Base-by-base conservation (phyloP, 495 filamentous ascomycete genomes). In the Trichoderma gamsii region DNA sequence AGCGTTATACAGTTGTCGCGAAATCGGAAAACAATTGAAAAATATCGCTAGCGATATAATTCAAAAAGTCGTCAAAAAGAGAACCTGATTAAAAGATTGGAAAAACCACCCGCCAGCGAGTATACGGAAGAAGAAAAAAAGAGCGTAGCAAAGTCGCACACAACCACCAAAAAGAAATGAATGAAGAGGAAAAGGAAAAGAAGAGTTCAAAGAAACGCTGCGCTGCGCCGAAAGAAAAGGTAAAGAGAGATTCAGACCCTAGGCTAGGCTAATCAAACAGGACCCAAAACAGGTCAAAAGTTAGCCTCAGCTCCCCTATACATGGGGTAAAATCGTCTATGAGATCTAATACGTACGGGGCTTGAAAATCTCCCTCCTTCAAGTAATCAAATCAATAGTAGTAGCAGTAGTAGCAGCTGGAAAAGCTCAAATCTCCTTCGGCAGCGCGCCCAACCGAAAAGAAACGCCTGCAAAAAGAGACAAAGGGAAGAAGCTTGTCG, bases 111-210 rank as follows among this genome's bases (percentile, higher is more conserved):
- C 56, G 44, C 56, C 56, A 61, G 56, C 56, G 56, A 61, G 56
- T 61, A 29, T 27, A 59, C 7, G 21, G 1, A 52, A 1, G 21
- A 7, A 52, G 2, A 52, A 9, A 52, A 52, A 23, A 11, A 52
- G 49, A 21, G 49, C 4, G 25, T 21, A 61, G 44, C 63, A 67
- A 66, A 63, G 49, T 63, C 49, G 66, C n/a, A 38, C 51, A 67
- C 52, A 66, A 67, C 23, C 49, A 13, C 59, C 65, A 70, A 61
- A 66, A 68, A 43, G 51, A 71, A 71, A 63, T 38, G 41, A 65
- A 41, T 51, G 23, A 44, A 27, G 59, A 64, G n/a, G 38, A 64
- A 41, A 38, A 32, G 16, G 64, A 21, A 12, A 43, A 68, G 65
- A 35, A 52, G 61, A 46, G 64, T 38, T 11, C 2, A 0, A 52